phyloP scores from a whole-genome alignment of 169 alveolate genomes.

The Plasmodium coatneyi region DNA sequence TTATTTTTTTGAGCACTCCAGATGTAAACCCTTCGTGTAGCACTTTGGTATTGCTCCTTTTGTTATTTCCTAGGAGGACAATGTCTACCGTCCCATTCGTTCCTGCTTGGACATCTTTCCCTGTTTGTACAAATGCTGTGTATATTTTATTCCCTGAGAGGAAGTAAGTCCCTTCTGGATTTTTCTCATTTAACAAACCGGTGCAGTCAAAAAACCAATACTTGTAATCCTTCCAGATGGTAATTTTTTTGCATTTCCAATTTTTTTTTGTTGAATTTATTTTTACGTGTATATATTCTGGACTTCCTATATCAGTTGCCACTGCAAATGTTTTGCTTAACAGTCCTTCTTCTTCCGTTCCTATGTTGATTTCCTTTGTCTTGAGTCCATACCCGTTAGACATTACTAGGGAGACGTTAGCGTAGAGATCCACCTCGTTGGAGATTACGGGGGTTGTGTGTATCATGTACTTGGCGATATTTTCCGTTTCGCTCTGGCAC shows the following conservation, averaged over 20 bases:
- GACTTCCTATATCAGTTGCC: conserved; percentile 74
- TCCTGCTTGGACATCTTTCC: conserved; percentile 87
- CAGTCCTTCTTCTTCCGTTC: conserved; percentile 83
- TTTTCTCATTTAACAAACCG: conserved; percentile 80
- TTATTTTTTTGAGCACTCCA: conserved; percentile 82
- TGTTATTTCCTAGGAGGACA: conserved; percentile 84
- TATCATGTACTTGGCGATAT: conserved; percentile 86
- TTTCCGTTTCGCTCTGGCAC: conserved; percentile 89
- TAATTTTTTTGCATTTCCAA: conserved; percentile 92
- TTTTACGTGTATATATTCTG: conserved; percentile 77
- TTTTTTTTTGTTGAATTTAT: conserved; percentile 83
- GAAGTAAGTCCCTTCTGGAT: conserved; percentile 71
- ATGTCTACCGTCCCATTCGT: conserved; percentile 85
- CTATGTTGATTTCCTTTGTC: conserved; percentile 86
- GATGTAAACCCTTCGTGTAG: conserved; percentile 82
- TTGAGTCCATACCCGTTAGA: conserved; percentile 85
- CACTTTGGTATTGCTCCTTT: conserved; percentile 84
- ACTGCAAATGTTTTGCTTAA: conserved; percentile 78
- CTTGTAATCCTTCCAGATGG: conserved; percentile 88
- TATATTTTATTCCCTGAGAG: conserved; percentile 79
- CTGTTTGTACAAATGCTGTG: conserved; percentile 84
- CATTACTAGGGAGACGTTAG: conserved; percentile 79
- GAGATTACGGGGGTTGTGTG: conserved; percentile 86
- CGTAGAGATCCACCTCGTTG: conserved; percentile 84
- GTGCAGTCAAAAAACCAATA: conserved; percentile 92